Conservation (phyloP, 805 yeast genomes). For the Ogataea polymorpha region DNA sequence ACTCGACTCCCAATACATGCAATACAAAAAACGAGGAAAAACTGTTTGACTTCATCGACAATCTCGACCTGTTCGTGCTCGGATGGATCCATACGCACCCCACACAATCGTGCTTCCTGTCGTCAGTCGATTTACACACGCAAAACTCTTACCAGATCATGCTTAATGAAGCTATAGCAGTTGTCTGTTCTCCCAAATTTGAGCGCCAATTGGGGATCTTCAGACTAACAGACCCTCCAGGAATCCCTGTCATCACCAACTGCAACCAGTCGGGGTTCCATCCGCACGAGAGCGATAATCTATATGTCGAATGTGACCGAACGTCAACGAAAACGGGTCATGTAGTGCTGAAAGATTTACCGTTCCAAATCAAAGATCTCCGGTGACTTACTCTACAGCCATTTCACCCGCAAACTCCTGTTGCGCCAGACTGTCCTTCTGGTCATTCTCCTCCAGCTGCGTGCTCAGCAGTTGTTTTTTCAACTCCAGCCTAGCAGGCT, state of each 20-base stretch:
- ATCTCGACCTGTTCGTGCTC: constrained; percentile 54
- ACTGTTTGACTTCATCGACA: constrained; percentile 53
- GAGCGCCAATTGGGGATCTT: constrained; percentile 52
- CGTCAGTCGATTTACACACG: constrained; percentile 65
- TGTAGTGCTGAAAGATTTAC: constrained; percentile 45
- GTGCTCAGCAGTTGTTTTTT: constrained; percentile 35
- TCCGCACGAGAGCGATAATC: constrained; percentile 51
- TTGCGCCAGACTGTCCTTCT: constrained; percentile 29
- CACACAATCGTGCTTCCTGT: constrained; percentile 65
- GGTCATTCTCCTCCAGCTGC: constrained; percentile 31
- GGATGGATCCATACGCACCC: constrained; percentile 81
- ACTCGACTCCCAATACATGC: constrained; percentile 61
- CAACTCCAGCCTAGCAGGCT: constrained; percentile 43
- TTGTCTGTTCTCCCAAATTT: constrained; percentile 57
- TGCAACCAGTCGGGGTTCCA: constrained; percentile 55
- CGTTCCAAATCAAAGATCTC: constrained; percentile 49
- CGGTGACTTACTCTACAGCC: constrained; percentile 27
- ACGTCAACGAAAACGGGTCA: constrained; percentile 40
- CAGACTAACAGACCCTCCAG: constrained; percentile 64
- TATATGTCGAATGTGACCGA: constrained; percentile 48
- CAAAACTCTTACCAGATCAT: constrained; percentile 66
- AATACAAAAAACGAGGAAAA: constrained; percentile 57
- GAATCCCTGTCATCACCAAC: constrained; percentile 50
- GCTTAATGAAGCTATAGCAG: constrained; percentile 67
- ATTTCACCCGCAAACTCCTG: constrained; percentile 26